phyloP scores from a whole-genome alignment of 2,329 filamentous ascomycete species.

The Aspergillus proliferans region DNA sequence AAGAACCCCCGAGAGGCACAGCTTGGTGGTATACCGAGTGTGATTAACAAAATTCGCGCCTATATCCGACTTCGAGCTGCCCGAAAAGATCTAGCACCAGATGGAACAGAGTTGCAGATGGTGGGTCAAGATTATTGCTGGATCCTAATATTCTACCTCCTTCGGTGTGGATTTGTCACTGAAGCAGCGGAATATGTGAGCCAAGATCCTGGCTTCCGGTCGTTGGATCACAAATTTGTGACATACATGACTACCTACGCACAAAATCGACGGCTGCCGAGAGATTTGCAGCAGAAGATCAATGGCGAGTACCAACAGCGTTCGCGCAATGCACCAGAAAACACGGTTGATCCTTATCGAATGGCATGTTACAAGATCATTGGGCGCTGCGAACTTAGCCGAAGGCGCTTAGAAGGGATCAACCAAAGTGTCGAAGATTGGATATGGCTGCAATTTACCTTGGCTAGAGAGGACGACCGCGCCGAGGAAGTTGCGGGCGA shows the following conservation, averaged over 20 bases:
- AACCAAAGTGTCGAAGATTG: slow-evolving; percentile 59
- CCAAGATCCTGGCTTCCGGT: slow-evolving; percentile 73
- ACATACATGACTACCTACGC: slow-evolving; percentile 83
- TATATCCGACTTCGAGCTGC: slow-evolving; percentile 77
- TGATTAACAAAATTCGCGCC: slow-evolving; percentile 83
- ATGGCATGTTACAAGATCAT: slow-evolving; percentile 98
- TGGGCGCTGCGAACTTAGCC: slow-evolving; percentile 62
- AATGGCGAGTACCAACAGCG: slow-evolving; percentile 85
- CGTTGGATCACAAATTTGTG: slow-evolving; percentile 83
- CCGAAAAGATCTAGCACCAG: slow-evolving; percentile 76
- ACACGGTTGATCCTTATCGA: slow-evolving; percentile 86
- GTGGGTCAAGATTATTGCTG: slow-evolving; percentile 80
- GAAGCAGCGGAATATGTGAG: slow-evolving; percentile 86
- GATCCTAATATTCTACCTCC: slow-evolving; percentile 87
- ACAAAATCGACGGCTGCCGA: slow-evolving; percentile 68
- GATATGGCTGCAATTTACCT: slow-evolving; percentile 60
- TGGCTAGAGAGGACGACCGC: slow-evolving; percentile 57
- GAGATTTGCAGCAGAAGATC: slow-evolving; percentile 78
- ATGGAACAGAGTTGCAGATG: slow-evolving; percentile 73
- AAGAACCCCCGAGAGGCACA: slow-evolving; percentile 85
- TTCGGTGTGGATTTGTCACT: slow-evolving; percentile 74
- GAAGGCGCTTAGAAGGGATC: slow-evolving; percentile 52
- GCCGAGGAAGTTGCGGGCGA: slow-evolving; percentile 58
- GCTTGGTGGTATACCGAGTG: slow-evolving; percentile 79
- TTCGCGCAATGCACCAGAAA: slow-evolving; percentile 73